These are phyloP conservation scores for Diddensiella transvaalensis DNA, from an alignment of 805 yeast species.

Conservation along the genomic window DNA sequence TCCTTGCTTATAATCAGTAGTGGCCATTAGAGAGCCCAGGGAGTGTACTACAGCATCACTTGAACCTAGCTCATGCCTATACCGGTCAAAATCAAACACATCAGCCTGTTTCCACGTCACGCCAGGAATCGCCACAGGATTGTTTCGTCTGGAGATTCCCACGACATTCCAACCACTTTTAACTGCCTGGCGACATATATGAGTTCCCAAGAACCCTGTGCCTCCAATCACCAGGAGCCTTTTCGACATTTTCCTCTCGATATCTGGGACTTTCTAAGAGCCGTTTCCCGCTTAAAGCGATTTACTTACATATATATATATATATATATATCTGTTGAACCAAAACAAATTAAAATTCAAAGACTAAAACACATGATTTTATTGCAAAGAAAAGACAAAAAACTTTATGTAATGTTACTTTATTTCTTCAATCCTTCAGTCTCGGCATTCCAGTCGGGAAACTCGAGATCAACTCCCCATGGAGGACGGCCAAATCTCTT, in stretches of 20 bases:
- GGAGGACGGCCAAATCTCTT: slow-evolving; percentile 26
- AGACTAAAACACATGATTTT: no score
- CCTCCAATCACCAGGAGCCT: slow-evolving; percentile 76
- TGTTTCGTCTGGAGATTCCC: slow-evolving; percentile 47
- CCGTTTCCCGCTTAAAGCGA: no score
- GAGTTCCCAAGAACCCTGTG: slow-evolving; percentile 70
- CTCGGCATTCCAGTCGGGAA: slow-evolving; percentile 29
- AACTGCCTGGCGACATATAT: slow-evolving; percentile 68
- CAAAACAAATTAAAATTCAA: no score
- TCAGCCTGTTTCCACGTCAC: slow-evolving; percentile 69
- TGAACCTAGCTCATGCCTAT: slow-evolving; percentile 43
- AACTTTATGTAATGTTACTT: no score
- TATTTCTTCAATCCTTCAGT: background rate
- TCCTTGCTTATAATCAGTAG: slow-evolving; percentile 55
- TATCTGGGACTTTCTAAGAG: no score
- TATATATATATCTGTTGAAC: no score
- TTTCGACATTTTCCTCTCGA: background rate
- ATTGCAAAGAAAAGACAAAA: no score
- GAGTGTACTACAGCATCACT: slow-evolving; percentile 76
- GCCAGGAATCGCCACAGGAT: slow-evolving; percentile 42
- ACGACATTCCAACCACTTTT: slow-evolving; percentile 61
- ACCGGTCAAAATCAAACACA: slow-evolving; percentile 61
- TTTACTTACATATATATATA: no score
- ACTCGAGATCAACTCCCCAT: slow-evolving; percentile 31
- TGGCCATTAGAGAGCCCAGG: slow-evolving; percentile 71